Evolutionary conservation across 23 red algal genomes (phyloP).

Genomic region (Gracilaria domingensis): DNA sequence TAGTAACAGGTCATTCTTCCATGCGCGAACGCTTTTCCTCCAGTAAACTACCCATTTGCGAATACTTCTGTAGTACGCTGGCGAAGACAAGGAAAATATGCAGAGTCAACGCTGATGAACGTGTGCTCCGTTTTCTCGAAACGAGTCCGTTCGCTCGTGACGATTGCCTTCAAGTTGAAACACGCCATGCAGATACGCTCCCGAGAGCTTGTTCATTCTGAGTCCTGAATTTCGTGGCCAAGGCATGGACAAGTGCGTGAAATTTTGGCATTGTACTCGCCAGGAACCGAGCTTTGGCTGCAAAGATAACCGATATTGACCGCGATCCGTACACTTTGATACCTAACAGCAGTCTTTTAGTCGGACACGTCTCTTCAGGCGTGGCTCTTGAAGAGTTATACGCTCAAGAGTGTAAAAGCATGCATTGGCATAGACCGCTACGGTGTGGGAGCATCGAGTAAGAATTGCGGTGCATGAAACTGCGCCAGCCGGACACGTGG

Average conservation of each 20-base stretch:
- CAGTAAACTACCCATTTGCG: too few species aligned
- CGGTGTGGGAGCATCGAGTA: constrained; percentile 3
- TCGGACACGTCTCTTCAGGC: background rate
- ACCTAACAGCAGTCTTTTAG: background rate
- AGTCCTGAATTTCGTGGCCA: constrained; percentile 15
- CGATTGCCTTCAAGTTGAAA: background rate
- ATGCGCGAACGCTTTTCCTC: too few species aligned
- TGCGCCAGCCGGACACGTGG: background rate
- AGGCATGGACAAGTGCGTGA: constrained; percentile 13
- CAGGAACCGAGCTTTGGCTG: background rate
- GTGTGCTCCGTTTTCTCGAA: too few species aligned
- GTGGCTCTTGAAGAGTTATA: background rate
- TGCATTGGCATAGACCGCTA: background rate
- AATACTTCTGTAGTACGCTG: too few species aligned
- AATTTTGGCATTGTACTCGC: background rate
- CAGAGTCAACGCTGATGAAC: too few species aligned
- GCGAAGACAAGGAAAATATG: too few species aligned
- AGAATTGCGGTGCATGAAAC: background rate
- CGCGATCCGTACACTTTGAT: background rate
- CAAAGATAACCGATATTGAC: background rate
- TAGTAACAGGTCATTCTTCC: too few species aligned
- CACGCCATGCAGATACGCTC: background rate
- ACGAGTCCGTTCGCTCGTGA: too few species aligned
- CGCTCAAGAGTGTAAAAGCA: too few species aligned
- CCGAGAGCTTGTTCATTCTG: background rate